phyloP scores from a whole-genome alignment of 805 yeast species.

The Blastobotrys robertii region DNA sequence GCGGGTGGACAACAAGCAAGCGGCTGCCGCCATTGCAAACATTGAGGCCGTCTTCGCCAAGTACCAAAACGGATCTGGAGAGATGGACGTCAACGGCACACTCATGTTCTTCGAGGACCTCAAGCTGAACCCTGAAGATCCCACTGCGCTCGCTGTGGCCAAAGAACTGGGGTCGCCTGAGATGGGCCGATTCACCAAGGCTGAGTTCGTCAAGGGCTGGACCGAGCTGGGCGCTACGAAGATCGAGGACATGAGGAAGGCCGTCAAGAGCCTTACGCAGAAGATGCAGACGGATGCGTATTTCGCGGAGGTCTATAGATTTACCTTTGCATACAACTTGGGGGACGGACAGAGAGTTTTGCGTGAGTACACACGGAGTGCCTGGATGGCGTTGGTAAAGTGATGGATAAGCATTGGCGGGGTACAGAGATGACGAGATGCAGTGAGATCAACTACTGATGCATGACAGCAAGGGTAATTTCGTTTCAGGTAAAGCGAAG shows the following conservation, averaged over 20 bases:
- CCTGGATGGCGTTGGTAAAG: no score
- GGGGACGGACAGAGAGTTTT: conserved; percentile 52
- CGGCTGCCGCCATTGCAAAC: conserved; percentile 4
- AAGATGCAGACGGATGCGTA: conserved; percentile 28
- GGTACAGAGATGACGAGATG: no score
- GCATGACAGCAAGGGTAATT: neutral
- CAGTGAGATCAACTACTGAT: no score
- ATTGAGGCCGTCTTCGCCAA: conserved; percentile 16
- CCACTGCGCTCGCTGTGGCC: conserved; percentile 59
- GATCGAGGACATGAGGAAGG: conserved; percentile 39
- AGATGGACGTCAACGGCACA: conserved; percentile 74
- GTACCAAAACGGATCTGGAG: conserved; percentile 18
- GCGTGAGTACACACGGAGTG: no score
- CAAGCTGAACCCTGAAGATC: conserved; percentile 65
- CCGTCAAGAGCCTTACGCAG: conserved; percentile 27
- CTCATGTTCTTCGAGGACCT: conserved; percentile 56
- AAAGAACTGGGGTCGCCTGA: conserved; percentile 56
- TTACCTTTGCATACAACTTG: conserved; percentile 56
- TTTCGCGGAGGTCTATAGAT: conserved; percentile 55
- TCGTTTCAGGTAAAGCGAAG: no score
- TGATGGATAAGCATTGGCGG: no score
- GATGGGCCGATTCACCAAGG: conserved; percentile 49
- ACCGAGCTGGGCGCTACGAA: conserved; percentile 25
- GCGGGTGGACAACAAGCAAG: conserved; percentile 2
- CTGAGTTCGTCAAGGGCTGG: conserved; percentile 54